phyloP scores from a whole-genome alignment of 2,329 filamentous ascomycete species.

The Colletotrichum viniferum region DNA sequence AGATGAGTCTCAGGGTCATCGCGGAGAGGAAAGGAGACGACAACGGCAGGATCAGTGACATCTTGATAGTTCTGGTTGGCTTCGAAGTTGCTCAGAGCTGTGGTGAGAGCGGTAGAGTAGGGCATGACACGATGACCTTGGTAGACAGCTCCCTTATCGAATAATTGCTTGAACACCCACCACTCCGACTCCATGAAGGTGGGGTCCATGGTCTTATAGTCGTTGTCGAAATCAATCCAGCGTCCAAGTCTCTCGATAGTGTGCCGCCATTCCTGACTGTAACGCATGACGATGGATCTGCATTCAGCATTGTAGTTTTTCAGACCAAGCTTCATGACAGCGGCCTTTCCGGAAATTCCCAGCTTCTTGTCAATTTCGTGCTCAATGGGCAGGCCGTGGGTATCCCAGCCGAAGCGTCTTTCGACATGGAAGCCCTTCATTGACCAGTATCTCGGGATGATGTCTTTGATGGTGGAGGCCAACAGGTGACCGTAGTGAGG shows the following conservation, averaged over 20 bases:
- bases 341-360: slow-evolving; percentile 84
- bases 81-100: slow-evolving; percentile 77
- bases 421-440: slow-evolving; percentile 96
- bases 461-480: slow-evolving; percentile 95
- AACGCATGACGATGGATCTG: slow-evolving; percentile 91
- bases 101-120: slow-evolving; percentile 72
- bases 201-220: slow-evolving; percentile 98
- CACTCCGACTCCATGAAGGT: slow-evolving; percentile 94
- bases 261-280: slow-evolving; percentile 82
- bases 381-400: slow-evolving; percentile 92
- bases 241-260: slow-evolving; percentile 89
- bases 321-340: slow-evolving; percentile 85
- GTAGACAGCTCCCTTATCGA: slow-evolving; percentile 88
- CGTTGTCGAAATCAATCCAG: slow-evolving; percentile 98
- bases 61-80: slow-evolving; percentile 95
- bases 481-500: slow-evolving; percentile 76
- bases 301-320: slow-evolving; percentile 92
- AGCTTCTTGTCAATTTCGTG: slow-evolving; percentile 98
- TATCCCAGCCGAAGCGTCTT: slow-evolving; percentile 92
- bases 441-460: slow-evolving; percentile 95
- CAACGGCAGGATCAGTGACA: slow-evolving; percentile 86
- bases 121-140: slow-evolving; percentile 93
- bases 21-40: slow-evolving; percentile 84
- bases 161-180: slow-evolving; percentile 96
- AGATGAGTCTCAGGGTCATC: slow-evolving; percentile 77